Percentiles rank a stretch among this genome's conserved stretches.
Conservation (phyloP, 495 filamentous ascomycete species). For the Annulohypoxylon nitens region DNA sequence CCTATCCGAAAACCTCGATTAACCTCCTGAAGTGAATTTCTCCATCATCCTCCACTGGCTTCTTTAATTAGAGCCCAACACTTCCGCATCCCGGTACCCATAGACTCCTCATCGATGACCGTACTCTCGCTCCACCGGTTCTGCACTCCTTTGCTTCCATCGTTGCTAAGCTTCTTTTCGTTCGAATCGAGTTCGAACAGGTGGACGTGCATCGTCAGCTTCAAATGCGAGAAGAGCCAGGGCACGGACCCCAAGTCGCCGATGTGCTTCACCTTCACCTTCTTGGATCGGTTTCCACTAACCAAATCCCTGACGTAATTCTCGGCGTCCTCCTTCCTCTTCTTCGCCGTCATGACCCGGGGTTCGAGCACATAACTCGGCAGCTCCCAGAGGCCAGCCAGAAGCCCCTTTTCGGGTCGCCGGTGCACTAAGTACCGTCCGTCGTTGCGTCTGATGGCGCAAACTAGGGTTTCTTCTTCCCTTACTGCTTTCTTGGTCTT, state of each 20-base stretch:
- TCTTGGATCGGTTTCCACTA: background rate
- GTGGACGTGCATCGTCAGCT: conserved; percentile 62
- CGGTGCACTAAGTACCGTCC: conserved; percentile 57
- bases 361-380: conserved; percentile 53
- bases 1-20: background rate
- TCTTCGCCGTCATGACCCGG: conserved; percentile 39
- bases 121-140: conserved; percentile 51
- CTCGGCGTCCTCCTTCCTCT: conserved; percentile 45
- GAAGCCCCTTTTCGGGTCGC: conserved; percentile 58
- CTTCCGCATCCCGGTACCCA: conserved; percentile 64
- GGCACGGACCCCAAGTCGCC: conserved; percentile 57
- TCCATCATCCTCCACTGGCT: conserved; percentile 25
- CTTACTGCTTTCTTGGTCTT: conserved; percentile 58
- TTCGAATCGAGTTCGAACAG: conserved; percentile 51
- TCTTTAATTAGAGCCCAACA: conserved; percentile 58
- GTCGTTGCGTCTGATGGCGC: conserved; percentile 55
- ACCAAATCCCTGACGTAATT: conserved; percentile 43
- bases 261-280: conserved; percentile 37
- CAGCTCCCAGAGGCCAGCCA: conserved; percentile 63
- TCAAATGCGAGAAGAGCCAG: conserved; percentile 63
- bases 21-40: background rate
- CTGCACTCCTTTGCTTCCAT: background rate
- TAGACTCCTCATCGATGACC: conserved; percentile 56
- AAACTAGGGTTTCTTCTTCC: conserved; percentile 60
- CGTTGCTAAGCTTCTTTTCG: background rate